Conservation (phyloP, 148 eudicot genomes). For the Diospyros lotus region DNA sequence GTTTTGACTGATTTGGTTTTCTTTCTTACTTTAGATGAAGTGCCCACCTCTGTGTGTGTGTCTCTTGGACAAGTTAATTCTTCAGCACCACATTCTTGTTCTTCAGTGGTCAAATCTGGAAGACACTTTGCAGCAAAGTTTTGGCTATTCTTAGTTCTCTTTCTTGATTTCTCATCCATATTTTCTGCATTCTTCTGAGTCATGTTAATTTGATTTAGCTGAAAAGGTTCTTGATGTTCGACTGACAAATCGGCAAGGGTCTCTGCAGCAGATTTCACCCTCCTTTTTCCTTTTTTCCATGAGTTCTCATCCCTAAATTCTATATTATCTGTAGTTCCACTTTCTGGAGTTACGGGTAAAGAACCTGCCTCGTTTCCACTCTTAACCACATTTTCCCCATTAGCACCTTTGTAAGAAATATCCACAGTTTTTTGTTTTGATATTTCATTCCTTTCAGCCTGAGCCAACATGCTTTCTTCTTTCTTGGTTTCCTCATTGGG, state of each 20-base stretch:
- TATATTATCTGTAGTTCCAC: slow-evolving; percentile 16
- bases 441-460: slow-evolving; percentile 10
- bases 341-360: slow-evolving; percentile 12
- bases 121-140: slow-evolving; percentile 17
- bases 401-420: slow-evolving; percentile 8
- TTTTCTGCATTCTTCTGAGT: slow-evolving; percentile 14
- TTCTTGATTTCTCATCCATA: slow-evolving; percentile 19
- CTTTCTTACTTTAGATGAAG: slow-evolving; percentile 16
- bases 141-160: slow-evolving; percentile 25
- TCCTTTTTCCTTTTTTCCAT: slow-evolving; percentile 17
- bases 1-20: slow-evolving; percentile 13
- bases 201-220: slow-evolving; percentile 19
- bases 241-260: slow-evolving; percentile 6
- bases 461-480: slow-evolving; percentile 16
- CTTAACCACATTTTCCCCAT: slow-evolving; percentile 15
- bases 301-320: slow-evolving; percentile 16
- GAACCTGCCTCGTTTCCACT: slow-evolving; percentile 20
- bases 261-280: neutral
- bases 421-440: neutral
- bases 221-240: slow-evolving; percentile 17
- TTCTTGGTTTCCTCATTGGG: slow-evolving; percentile 4
- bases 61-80: slow-evolving; percentile 20
- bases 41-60: slow-evolving; percentile 5
- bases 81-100: slow-evolving; percentile 16
- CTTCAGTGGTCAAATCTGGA: slow-evolving; percentile 12